Percentiles rank a stretch among this genome's conserved stretches.
Evolutionary conservation across 2,329 filamentous ascomycete species (phyloP).

Genomic region (Ilyonectria sp.): DNA sequence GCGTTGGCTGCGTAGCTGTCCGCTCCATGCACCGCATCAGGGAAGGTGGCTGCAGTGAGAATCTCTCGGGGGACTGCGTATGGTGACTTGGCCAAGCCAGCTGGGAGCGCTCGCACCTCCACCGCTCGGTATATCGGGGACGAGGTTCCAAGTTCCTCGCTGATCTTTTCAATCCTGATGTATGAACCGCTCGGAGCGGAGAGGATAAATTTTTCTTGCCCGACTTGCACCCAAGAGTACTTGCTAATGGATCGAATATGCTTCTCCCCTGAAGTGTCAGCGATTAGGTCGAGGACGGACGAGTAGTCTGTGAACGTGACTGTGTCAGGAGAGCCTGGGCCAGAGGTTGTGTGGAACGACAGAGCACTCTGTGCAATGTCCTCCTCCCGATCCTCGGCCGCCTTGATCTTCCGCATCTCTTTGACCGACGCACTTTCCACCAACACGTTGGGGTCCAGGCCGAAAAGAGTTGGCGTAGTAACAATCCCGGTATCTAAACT

Average conservation of each 20-base stretch:
- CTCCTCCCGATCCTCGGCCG: constrained; percentile 62
- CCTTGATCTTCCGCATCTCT: constrained; percentile 71
- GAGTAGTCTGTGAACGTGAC: constrained; percentile 92
- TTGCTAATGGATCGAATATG: constrained; percentile 84
- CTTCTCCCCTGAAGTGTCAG: constrained; percentile 83
- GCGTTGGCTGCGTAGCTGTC: constrained; percentile 82
- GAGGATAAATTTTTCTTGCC: constrained; percentile 80
- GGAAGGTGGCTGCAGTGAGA: constrained; percentile 75
- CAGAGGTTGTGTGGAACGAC: constrained; percentile 30
- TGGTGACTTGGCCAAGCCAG: constrained; percentile 65
- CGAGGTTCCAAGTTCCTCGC: constrained; percentile 40
- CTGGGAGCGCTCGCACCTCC: constrained; percentile 65
- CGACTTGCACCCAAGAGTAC: constrained; percentile 87
- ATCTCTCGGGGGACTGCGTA: constrained; percentile 80
- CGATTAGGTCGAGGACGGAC: constrained; percentile 90
- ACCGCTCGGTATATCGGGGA: constrained; percentile 59
- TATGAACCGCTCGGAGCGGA: constrained; percentile 75
- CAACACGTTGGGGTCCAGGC: constrained; percentile 86
- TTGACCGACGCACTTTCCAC: constrained; percentile 76
- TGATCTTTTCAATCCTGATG: constrained; percentile 65
- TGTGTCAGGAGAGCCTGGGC: constrained; percentile 51
- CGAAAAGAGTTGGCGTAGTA: constrained; percentile 92
- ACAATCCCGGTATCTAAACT: constrained; percentile 87
- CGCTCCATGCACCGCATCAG: constrained; percentile 84
- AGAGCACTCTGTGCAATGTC: constrained; percentile 33